These are phyloP conservation scores for Auricularia cornea DNA, from an alignment of 768 basidiomycete species.

Conservation along the genomic window DNA sequence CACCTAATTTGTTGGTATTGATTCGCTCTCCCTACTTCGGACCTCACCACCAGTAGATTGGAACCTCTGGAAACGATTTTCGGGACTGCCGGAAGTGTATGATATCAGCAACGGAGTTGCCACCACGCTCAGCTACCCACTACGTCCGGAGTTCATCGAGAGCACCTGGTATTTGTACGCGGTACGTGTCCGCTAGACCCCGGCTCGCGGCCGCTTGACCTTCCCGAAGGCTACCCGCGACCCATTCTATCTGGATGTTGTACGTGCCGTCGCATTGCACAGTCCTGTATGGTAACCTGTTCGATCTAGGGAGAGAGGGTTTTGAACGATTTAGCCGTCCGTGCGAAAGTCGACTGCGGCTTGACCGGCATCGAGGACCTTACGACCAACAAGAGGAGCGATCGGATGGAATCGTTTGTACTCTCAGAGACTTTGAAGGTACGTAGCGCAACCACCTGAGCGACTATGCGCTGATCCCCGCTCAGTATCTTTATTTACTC, in stretches of 20 bases:
- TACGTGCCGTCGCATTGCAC: not conserved
- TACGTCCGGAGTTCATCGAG: constrained; percentile 90
- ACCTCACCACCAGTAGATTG: constrained; percentile 49
- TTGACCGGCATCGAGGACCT: constrained; percentile 77
- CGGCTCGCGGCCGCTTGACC: not conserved
- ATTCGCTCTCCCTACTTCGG: not conserved
- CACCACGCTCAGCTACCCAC: constrained; percentile 69
- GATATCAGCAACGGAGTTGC: constrained; percentile 67
- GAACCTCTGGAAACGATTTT: constrained; percentile 84
- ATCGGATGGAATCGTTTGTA: constrained; percentile 97
- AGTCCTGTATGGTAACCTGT: not conserved
- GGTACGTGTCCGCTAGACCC: constrained; percentile 31
- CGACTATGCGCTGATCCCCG: not conserved
- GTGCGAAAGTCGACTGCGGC: constrained; percentile 81
- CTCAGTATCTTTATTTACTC: constrained; percentile 82
- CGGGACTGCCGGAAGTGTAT: constrained; percentile 88
- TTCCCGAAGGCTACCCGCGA: constrained; percentile 76
- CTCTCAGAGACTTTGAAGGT: constrained; percentile 90
- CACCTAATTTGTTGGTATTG: constrained; percentile 71
- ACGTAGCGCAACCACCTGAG: constrained; percentile 4
- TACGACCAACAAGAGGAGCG: constrained; percentile 66
- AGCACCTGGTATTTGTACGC: constrained; percentile 94
- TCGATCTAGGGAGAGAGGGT: constrained; percentile 56
- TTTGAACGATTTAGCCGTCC: constrained; percentile 60
- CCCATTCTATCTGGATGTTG: constrained; percentile 81